Evolutionary conservation across 139 green algal species (phyloP).

Genomic region (Volvox reticuliferus): DNA sequence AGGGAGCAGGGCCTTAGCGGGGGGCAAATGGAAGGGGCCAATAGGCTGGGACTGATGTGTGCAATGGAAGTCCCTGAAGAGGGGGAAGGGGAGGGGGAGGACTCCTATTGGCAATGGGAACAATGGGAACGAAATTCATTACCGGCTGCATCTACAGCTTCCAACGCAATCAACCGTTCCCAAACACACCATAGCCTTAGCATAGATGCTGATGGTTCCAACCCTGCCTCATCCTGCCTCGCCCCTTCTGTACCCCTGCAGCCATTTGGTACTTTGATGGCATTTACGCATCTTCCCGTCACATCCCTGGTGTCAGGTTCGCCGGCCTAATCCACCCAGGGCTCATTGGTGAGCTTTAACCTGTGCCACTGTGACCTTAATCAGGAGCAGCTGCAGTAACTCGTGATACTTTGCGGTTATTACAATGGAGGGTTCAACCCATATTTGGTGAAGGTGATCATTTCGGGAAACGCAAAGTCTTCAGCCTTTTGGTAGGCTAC

Average conservation of each 20-base stretch:
- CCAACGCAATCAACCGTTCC: too few relatives aligned
- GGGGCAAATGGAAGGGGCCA: too few relatives aligned
- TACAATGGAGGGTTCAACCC: background rate
- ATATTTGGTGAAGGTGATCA: too few relatives aligned
- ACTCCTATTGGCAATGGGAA: too few relatives aligned
- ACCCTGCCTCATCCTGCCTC: background rate
- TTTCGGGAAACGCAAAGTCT: too few relatives aligned
- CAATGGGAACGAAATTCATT: too few relatives aligned
- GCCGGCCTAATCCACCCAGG: slow-evolving; percentile 71
- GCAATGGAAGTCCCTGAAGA: background rate
- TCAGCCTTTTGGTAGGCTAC: too few relatives aligned
- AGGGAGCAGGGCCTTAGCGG: background rate
- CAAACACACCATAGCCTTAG: too few relatives aligned
- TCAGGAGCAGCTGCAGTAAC: too few relatives aligned
- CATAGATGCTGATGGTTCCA: too few relatives aligned
- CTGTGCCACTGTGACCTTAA: too few relatives aligned
- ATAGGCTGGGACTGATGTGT: background rate
- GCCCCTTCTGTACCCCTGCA: background rate
- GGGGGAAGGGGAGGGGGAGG: background rate
- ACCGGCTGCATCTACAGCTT: too few relatives aligned
- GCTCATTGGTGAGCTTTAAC: slow-evolving; percentile 66
- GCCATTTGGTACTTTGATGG: slow-evolving; percentile 76
- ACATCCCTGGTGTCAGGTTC: slow-evolving; percentile 81
- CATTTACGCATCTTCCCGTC: slow-evolving; percentile 73
- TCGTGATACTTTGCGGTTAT: background rate